phyloP scores from a whole-genome alignment of 495 filamentous ascomycete species.

The Darksidea phi region DNA sequence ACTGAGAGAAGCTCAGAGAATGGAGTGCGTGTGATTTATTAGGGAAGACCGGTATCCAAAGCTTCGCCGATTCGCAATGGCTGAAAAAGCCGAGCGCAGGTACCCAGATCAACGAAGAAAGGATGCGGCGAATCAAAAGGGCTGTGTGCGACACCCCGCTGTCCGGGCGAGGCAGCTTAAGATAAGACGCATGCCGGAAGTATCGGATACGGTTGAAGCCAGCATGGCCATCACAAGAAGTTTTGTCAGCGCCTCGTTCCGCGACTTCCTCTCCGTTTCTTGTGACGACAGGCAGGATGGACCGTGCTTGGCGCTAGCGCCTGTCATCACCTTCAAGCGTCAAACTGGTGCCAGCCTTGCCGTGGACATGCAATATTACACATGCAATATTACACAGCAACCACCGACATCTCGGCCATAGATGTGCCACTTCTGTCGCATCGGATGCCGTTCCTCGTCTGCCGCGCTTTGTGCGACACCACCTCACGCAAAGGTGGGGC shows the following conservation, averaged over 20 bases:
- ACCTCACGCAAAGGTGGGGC: not conserved
- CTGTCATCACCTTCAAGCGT: not conserved
- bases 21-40: not conserved
- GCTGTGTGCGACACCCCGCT: not conserved
- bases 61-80: not conserved
- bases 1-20: not conserved
- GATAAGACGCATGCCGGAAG: slow-evolving; percentile 2
- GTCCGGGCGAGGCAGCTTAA: not conserved
- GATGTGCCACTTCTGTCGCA: too few relatives aligned
- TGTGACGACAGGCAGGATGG: slow-evolving; percentile 2
- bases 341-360: not conserved
- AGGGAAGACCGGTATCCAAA: not conserved
- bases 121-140: not conserved
- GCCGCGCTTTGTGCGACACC: not conserved
- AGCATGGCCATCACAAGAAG: slow-evolving; percentile 7
- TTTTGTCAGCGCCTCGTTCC: slow-evolving; percentile 16
- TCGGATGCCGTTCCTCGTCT: too few relatives aligned
- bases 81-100: not conserved
- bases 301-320: not conserved
- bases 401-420: too few relatives aligned
- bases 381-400: too few relatives aligned
- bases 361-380: too few relatives aligned
- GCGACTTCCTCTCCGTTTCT: slow-evolving; percentile 1
- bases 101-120: not conserved
- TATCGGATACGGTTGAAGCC: not conserved